Evolutionary conservation across 306 rosid genomes (phyloP).

Genomic region (Lablab purpureus): DNA sequence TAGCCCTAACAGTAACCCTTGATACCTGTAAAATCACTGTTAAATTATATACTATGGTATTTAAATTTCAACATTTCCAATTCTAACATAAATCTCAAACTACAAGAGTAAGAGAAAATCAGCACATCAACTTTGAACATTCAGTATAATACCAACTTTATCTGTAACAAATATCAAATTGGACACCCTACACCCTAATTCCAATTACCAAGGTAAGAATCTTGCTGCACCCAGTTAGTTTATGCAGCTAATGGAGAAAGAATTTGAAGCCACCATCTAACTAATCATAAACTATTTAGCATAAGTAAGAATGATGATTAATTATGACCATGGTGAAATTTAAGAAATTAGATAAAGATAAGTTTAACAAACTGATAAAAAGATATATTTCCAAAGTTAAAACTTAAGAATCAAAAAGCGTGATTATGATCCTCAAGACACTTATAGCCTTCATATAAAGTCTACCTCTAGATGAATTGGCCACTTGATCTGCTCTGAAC

Average conservation of each 20-base stretch:
- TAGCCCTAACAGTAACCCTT: constrained; percentile 91
- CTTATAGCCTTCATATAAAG: constrained; percentile 28
- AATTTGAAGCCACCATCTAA: constrained; percentile 19
- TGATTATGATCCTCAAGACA: constrained; percentile 25
- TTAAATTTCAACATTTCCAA: too few species aligned
- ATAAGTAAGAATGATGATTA: constrained; percentile 1
- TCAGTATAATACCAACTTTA: constrained; percentile 14
- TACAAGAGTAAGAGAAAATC: background rate
- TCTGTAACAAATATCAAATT: constrained; percentile 13
- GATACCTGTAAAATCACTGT: constrained; percentile 67
- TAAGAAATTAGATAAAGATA: constrained; percentile 19
- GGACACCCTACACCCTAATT: constrained; percentile 3
- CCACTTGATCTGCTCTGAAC: constrained; percentile 90
- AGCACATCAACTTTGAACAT: constrained; percentile 6
- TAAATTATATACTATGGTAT: constrained; percentile 3
- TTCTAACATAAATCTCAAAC: constrained; percentile 12
- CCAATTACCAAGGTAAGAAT: background rate
- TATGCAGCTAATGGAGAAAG: constrained; percentile 18
- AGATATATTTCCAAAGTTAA: background rate
- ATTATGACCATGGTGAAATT: constrained; percentile 13
- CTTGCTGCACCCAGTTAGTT: constrained; percentile 1
- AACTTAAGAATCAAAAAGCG: constrained; percentile 24
- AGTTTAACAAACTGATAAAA: background rate
- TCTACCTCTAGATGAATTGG: constrained; percentile 92
- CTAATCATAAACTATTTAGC: constrained; percentile 5